Evolutionary conservation across 129 eudicot species (phyloP).

Genomic region (Artemisia tridentata): DNA sequence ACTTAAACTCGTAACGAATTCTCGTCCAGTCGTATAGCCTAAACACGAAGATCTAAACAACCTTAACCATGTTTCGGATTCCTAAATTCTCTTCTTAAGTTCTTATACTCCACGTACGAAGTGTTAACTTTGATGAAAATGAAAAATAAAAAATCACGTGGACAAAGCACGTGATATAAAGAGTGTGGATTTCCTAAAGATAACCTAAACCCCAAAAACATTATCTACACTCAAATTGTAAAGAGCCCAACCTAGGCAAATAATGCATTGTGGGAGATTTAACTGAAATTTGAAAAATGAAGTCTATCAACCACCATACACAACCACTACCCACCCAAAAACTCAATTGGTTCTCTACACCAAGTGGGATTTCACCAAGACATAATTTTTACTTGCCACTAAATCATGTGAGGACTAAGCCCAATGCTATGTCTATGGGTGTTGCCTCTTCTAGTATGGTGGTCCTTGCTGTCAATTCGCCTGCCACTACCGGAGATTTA

Average conservation of each 20-base stretch:
- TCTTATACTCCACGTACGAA: neutral
- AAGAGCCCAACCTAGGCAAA: slow-evolving; percentile 2
- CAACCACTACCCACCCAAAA: slow-evolving; percentile 11
- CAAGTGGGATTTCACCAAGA: neutral
- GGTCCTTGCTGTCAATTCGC: slow-evolving; percentile 30
- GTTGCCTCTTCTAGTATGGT: slow-evolving; percentile 32
- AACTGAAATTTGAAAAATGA: slow-evolving; percentile 30
- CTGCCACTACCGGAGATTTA: slow-evolving; percentile 40
- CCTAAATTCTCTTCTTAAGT: no score
- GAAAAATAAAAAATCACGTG: neutral
- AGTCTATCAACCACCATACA: slow-evolving; percentile 27
- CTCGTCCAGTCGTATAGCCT: no score
- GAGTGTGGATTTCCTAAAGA: slow-evolving; percentile 15
- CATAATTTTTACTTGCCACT: neutral
- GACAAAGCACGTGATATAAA: slow-evolving; percentile 15
- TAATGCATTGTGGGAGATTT: neutral
- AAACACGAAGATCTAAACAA: no score
- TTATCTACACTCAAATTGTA: slow-evolving; percentile 23
- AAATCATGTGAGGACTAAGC: slow-evolving; percentile 27
- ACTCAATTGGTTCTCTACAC: slow-evolving; percentile 17
- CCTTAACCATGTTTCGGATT: no score
- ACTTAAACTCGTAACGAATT: no score
- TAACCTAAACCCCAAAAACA: slow-evolving; percentile 25
- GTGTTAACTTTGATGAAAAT: neutral
- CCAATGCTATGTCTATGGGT: slow-evolving; percentile 27